phyloP scores from a whole-genome alignment of 2,329 filamentous ascomycete species.

The Parastagonospora avenae region DNA sequence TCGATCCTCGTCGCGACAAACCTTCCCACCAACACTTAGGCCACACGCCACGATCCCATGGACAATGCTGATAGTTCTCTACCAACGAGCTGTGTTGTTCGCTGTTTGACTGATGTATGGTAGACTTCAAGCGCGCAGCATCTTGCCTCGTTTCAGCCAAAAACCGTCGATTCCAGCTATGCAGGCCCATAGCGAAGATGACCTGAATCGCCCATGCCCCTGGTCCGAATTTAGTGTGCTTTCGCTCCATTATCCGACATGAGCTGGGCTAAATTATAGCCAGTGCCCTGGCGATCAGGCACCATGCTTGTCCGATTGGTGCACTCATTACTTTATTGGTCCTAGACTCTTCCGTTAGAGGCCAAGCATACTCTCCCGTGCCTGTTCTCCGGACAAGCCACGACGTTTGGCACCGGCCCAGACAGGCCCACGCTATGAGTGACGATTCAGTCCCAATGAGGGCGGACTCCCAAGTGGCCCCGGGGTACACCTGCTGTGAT shows the following conservation, averaged over 20 bases:
- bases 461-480: conserved; percentile 34
- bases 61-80: too few relatives aligned
- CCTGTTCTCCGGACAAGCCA: conserved; percentile 37
- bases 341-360: conserved; percentile 22
- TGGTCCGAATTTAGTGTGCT: conserved; percentile 37
- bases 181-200: conserved; percentile 7
- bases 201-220: conserved; percentile 23
- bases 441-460: conserved; percentile 41
- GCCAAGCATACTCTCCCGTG: conserved; percentile 29
- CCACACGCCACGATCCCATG: too few relatives aligned
- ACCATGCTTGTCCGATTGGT: conserved; percentile 38
- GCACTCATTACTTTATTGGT: conserved; percentile 24
- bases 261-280: conserved; percentile 30
- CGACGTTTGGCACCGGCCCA: conserved; percentile 39
- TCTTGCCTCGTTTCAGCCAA: conserved; percentile 18
- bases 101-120: too few relatives aligned
- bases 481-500: conserved; percentile 32
- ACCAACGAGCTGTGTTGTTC: too few relatives aligned
- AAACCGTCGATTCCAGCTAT: conserved; percentile 25
- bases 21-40: neutral
- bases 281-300: conserved; percentile 40
- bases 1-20: neutral
- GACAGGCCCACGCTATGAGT: conserved; percentile 37
- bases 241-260: conserved; percentile 31
- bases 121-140: neutral